phyloP scores from a whole-genome alignment of 2,329 filamentous ascomycete species.

The Rhynchosporium agropyri region DNA sequence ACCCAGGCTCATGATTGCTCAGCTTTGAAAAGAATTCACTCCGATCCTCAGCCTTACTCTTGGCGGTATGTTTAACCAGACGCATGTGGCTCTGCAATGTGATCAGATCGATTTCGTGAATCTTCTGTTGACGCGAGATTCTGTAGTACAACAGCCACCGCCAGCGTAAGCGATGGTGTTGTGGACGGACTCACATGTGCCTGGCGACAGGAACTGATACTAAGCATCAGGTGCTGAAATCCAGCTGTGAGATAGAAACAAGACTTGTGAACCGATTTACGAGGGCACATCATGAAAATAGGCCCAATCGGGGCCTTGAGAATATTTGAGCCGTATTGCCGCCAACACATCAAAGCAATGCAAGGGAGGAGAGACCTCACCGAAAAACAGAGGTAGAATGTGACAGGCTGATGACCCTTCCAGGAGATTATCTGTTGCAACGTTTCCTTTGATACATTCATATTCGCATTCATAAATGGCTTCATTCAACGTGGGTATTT shows the following conservation, averaged over 20 bases:
- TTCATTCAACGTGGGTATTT: constrained; percentile 24
- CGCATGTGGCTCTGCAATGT: constrained; percentile 1
- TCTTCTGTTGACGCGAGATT: not conserved
- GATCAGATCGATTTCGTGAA: not conserved
- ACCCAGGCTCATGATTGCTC: not conserved
- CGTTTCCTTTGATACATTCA: not conserved
- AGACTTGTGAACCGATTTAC: no score
- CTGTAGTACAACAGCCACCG: not conserved
- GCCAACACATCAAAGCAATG: no score
- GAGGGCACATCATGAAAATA: no score
- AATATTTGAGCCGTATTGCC: no score
- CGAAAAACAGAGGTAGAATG: no score
- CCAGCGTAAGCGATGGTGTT: not conserved
- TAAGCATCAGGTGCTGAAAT: no score
- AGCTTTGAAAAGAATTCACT: not conserved
- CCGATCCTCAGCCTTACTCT: constrained; percentile 8
- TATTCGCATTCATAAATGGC: not conserved
- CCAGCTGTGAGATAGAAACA: no score
- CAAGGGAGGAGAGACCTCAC: no score
- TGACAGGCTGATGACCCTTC: not conserved
- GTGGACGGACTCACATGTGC: not conserved
- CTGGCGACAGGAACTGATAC: not conserved
- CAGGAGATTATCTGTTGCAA: not conserved
- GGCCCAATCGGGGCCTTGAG: no score
- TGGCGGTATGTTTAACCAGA: not conserved